Conservation (phyloP, 305 asterid genomes). For the Nicotiana rustica region DNA sequence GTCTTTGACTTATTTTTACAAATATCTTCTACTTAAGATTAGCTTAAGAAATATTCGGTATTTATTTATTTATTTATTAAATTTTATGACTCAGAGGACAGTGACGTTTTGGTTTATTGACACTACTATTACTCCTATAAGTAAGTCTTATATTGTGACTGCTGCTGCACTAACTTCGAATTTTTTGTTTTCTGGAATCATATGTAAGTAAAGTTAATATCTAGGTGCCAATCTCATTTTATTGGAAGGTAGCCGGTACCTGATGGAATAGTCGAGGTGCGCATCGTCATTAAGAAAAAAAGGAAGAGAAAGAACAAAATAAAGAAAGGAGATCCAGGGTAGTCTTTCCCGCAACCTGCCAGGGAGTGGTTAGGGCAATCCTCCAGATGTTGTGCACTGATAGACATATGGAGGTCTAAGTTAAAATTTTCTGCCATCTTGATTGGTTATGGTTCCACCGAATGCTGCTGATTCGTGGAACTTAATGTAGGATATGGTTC, state of each 20-base stretch:
- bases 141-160: background rate
- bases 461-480: conserved; percentile 15
- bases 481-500: conserved; percentile 24
- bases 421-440: conserved; percentile 9
- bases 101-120: background rate
- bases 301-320: background rate
- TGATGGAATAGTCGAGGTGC: too few relatives aligned
- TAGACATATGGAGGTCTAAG: conserved; percentile 16
- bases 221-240: background rate
- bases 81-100: background rate
- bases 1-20: background rate
- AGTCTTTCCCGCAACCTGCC: background rate
- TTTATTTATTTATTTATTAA: too few relatives aligned
- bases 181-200: background rate
- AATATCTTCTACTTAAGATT: too few relatives aligned
- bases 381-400: background rate
- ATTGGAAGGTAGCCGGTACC: background rate
- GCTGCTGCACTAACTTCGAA: background rate
- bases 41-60: background rate
- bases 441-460: conserved; percentile 16
- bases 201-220: conserved; percentile 6
- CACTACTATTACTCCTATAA: background rate
- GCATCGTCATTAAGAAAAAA: background rate
- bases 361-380: background rate
- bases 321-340: background rate